These are phyloP conservation scores for Mentha longifolia DNA, from an alignment of 257 asterid species.

Conservation along the genomic window DNA sequence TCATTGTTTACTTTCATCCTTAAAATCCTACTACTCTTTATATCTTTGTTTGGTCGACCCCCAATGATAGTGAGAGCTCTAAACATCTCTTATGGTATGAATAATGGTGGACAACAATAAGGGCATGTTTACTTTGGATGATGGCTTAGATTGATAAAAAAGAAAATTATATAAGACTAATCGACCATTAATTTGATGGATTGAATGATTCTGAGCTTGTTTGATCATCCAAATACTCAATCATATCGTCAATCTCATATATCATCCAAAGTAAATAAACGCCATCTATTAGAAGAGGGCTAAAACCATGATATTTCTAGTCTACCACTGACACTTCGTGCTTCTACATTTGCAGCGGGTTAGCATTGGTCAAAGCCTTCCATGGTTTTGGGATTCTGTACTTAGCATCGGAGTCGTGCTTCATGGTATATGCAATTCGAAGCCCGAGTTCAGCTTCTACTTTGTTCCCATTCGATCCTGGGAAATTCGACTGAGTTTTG, in stretches of 20 bases:
- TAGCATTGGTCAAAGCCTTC: constrained; percentile 66
- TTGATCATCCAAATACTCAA: no score
- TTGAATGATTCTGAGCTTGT: no score
- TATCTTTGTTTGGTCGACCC: neutral
- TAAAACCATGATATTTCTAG: constrained; percentile 1
- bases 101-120: no score
- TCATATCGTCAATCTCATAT: neutral
- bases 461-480: constrained; percentile 61
- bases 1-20: neutral
- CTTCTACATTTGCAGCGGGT: constrained; percentile 61
- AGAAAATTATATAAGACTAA: no score
- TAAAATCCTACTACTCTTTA: constrained; percentile 1
- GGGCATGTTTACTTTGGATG: no score
- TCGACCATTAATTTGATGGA: no score
- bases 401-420: constrained; percentile 78
- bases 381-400: constrained; percentile 76
- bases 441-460: constrained; percentile 81
- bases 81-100: no score
- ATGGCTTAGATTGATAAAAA: no score
- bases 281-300: neutral
- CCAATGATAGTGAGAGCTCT: no score
- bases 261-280: neutral
- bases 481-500: constrained; percentile 79
- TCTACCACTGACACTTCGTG: constrained; percentile 9
- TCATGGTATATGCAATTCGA: constrained; percentile 76